A percentile compares a stretch with the other conserved stretches of the same genome.
Evolutionary conservation across 108 stramenopile genomes (phyloP).

Genomic region (Nitzschia sp.): DNA sequence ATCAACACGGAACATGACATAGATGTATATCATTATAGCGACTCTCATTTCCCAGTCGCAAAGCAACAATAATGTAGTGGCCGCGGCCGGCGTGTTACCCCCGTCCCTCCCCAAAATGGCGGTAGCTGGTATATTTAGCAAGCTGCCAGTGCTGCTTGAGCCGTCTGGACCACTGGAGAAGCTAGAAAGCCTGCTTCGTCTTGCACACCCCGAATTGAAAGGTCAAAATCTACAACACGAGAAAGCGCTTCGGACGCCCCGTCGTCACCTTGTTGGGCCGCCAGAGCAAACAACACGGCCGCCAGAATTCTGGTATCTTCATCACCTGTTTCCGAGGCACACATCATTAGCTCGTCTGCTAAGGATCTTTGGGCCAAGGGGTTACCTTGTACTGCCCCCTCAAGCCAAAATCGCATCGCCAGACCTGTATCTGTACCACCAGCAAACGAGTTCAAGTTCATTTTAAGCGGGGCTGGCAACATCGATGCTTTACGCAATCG

Average conservation of each 20-base stretch:
- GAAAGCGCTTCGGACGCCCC: slow-evolving; percentile 42
- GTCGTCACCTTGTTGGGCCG: slow-evolving; percentile 52
- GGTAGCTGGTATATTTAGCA: too few relatives aligned
- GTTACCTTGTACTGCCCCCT: slow-evolving; percentile 57
- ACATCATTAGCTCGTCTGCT: slow-evolving; percentile 59
- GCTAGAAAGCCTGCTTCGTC: slow-evolving; percentile 46
- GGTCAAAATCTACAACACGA: slow-evolving; percentile 50
- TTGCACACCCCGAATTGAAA: slow-evolving; percentile 17
- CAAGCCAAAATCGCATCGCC: slow-evolving; percentile 54
- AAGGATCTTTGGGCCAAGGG: slow-evolving; percentile 55
- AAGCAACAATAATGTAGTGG: too few relatives aligned
- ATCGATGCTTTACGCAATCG: not conserved
- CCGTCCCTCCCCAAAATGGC: too few relatives aligned
- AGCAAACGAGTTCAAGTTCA: not conserved
- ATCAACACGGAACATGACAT: too few relatives aligned
- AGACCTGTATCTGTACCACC: slow-evolving; percentile 1
- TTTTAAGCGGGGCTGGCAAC: not conserved
- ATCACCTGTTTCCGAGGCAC: slow-evolving; percentile 15
- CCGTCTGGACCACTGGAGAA: slow-evolving; percentile 45
- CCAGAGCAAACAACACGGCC: slow-evolving; percentile 51
- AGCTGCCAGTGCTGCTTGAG: slow-evolving; percentile 5
- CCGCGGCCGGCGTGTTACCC: too few relatives aligned
- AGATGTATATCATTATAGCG: too few relatives aligned
- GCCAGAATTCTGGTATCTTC: slow-evolving; percentile 41
- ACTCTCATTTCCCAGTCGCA: too few relatives aligned